phyloP scores from a whole-genome alignment of 2,329 filamentous ascomycete species.

The Stagonosporopsis tanaceti region DNA sequence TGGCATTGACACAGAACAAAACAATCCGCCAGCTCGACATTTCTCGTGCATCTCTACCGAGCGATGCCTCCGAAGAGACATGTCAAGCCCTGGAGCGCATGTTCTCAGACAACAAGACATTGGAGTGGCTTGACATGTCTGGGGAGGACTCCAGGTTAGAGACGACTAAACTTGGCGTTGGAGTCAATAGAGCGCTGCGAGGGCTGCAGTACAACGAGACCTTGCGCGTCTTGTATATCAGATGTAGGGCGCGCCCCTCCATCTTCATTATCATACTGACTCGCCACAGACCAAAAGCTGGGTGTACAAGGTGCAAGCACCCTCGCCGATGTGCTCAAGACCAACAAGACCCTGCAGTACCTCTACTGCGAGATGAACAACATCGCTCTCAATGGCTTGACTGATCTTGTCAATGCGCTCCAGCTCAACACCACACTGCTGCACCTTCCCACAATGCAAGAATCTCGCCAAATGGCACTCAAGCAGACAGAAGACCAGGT shows the following conservation, averaged over 20 bases:
- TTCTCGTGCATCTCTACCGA: conserved; percentile 73
- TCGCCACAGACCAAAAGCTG: conserved; percentile 65
- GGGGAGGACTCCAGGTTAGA: conserved; percentile 77
- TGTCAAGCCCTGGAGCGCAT: conserved; percentile 69
- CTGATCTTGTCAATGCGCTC: conserved; percentile 72
- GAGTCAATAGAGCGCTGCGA: conserved; percentile 70
- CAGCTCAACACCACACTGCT: conserved; percentile 70
- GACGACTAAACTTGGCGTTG: conserved; percentile 72
- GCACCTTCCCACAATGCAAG: conserved; percentile 68
- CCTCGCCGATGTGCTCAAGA: conserved; percentile 71
- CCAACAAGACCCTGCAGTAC: conserved; percentile 68
- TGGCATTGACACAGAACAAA: conserved; percentile 68
- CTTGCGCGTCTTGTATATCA: conserved; percentile 68
- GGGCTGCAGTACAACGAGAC: conserved; percentile 71
- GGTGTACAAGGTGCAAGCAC: conserved; percentile 74
- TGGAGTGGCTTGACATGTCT: conserved; percentile 73
- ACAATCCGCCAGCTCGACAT: conserved; percentile 72
- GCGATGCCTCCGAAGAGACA: conserved; percentile 72
- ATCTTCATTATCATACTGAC: conserved; percentile 23
- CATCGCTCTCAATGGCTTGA: conserved; percentile 74
- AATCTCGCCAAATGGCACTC: conserved; percentile 68
- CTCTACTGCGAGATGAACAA: conserved; percentile 77
- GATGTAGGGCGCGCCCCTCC: conserved; percentile 48
- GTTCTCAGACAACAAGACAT: conserved; percentile 71
- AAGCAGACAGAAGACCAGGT: conserved; percentile 66